phyloP scores from a whole-genome alignment of 139 green algal species.

The Zygnema cylindricum region DNA sequence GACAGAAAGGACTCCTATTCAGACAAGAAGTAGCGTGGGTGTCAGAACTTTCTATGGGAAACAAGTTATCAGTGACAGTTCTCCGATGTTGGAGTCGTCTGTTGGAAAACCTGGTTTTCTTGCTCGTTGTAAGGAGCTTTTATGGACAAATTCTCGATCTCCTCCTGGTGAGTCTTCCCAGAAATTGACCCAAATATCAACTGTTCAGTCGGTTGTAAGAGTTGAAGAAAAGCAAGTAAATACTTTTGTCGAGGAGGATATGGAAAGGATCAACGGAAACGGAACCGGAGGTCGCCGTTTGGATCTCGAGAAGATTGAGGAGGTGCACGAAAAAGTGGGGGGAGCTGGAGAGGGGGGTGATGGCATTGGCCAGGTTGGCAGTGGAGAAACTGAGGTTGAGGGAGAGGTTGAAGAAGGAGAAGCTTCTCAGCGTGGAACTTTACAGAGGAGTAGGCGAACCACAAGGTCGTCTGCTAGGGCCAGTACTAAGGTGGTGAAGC shows the following conservation, averaged over 20 bases:
- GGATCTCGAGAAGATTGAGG: background rate
- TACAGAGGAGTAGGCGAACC: background rate
- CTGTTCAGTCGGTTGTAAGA: too few relatives aligned
- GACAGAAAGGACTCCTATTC: too few relatives aligned
- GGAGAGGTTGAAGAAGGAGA: background rate
- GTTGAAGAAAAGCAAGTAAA: too few relatives aligned
- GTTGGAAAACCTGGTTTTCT: background rate
- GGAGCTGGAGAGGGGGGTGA: background rate
- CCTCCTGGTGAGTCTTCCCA: too few relatives aligned
- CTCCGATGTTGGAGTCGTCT: background rate
- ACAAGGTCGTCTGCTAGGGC: background rate
- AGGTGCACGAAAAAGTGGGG: background rate
- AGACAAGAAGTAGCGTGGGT: too few relatives aligned
- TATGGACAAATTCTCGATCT: too few relatives aligned
- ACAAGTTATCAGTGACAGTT: too few relatives aligned
- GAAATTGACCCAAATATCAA: too few relatives aligned
- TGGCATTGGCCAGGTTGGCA: background rate
- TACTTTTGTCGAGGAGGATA: too few relatives aligned
- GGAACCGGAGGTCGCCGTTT: too few relatives aligned
- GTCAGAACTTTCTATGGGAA: too few relatives aligned
- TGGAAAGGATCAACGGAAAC: too few relatives aligned
- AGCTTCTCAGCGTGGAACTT: background rate
- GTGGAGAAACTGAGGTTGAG: background rate
- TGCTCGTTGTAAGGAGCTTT: background rate
- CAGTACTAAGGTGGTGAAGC: background rate